Percentiles rank a stretch among this genome's conserved stretches.
These are phyloP conservation scores for Hanseniaspora mollemarum DNA, from an alignment of 805 yeast species.

Conservation along the genomic window DNA sequence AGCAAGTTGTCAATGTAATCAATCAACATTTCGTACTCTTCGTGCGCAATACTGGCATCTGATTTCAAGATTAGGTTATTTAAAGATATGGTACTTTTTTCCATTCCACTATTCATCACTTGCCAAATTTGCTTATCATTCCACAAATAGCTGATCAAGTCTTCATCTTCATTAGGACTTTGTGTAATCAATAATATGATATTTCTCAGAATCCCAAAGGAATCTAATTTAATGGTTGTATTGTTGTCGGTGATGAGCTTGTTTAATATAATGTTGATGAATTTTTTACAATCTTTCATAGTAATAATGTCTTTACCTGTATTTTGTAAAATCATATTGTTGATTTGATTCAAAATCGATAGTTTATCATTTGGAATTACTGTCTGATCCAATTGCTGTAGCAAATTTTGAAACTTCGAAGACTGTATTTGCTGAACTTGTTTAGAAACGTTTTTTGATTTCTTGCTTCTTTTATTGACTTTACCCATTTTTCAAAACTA, in stretches of 20 bases:
- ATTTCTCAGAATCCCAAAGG: constrained; percentile 71
- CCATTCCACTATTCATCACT: constrained; percentile 41
- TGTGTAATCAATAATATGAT: constrained; percentile 37
- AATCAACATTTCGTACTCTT: constrained; percentile 40
- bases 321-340: constrained; percentile 10
- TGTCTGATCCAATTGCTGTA: constrained; percentile 33
- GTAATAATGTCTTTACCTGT: constrained; percentile 10
- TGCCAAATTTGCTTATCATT: constrained; percentile 62
- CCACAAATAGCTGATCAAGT: constrained; percentile 62
- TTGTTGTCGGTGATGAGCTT: constrained; percentile 54
- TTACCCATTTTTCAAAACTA: constrained; percentile 17
- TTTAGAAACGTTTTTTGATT: constrained; percentile 40
- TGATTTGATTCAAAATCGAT: constrained; percentile 5
- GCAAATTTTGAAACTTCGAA: constrained; percentile 20
- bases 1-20: constrained; percentile 65
- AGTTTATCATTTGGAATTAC: constrained; percentile 53
- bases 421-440: constrained; percentile 23
- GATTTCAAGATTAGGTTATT: constrained; percentile 19
- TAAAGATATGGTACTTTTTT: constrained; percentile 42
- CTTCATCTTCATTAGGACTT: constrained; percentile 41
- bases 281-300: constrained; percentile 22
- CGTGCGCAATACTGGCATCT: constrained; percentile 26
- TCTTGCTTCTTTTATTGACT: constrained; percentile 45
- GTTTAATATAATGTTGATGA: constrained; percentile 52
- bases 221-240: constrained; percentile 67